Evolutionary conservation across 1,139 yeast genomes (phyloP).

Genomic region (Wickerhamomyces sp.): DNA sequence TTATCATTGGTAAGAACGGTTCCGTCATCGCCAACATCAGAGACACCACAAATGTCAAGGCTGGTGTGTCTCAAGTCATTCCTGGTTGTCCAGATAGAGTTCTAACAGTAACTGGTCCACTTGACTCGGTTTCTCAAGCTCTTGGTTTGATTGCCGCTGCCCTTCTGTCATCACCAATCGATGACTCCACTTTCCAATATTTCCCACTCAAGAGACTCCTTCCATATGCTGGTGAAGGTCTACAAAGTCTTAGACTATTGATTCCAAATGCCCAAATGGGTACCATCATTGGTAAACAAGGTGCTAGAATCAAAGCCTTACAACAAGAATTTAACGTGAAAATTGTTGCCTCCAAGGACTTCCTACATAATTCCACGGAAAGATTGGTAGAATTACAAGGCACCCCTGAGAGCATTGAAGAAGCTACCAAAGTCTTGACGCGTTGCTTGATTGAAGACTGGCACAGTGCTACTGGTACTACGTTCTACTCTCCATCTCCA

Average conservation of each 20-base stretch:
- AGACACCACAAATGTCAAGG: constrained; percentile 74
- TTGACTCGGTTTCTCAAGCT: constrained; percentile 70
- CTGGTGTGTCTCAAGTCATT: constrained; percentile 80
- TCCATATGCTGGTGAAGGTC: constrained; percentile 45
- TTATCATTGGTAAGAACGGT: constrained; percentile 86
- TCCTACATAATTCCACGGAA: constrained; percentile 79
- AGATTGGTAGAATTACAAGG: constrained; percentile 90
- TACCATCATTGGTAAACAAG: constrained; percentile 82
- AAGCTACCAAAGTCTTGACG: constrained; percentile 57
- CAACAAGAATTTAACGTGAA: constrained; percentile 68
- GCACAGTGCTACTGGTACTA: constrained; percentile 59
- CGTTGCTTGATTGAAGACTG: constrained; percentile 74
- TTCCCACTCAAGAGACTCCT: constrained; percentile 62
- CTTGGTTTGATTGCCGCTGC: constrained; percentile 69
- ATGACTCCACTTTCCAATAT: constrained; percentile 37
- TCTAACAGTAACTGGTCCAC: constrained; percentile 74
- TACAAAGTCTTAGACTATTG: constrained; percentile 60
- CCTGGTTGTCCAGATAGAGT: constrained; percentile 84
- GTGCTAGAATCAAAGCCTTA: constrained; percentile 73
- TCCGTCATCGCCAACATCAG: constrained; percentile 74
- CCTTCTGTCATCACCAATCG: constrained; percentile 32
- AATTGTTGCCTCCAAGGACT: constrained; percentile 85
- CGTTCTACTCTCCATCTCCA: constrained; percentile 58
- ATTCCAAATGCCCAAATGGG: constrained; percentile 90
- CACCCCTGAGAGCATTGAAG: constrained; percentile 55